Evolutionary conservation across 371 early-diverging fungal genomes (phyloP), one percentile per base, ranked within the genome.

Genomic region (Mortierella sp.): DNA sequence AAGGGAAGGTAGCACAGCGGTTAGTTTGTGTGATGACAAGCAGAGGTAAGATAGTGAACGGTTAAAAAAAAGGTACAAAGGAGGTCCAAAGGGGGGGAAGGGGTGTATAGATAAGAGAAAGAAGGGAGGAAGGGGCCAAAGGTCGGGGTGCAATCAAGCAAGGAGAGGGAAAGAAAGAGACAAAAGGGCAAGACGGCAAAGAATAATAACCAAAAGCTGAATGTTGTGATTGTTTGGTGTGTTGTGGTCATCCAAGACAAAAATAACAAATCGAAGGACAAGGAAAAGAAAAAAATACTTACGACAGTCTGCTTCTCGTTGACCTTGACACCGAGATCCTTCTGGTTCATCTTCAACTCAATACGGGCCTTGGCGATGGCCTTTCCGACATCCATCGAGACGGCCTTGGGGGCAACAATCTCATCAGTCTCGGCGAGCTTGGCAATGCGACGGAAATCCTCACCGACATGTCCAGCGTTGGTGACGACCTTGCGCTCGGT

Each of bases 381-480:
- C 86, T 95, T 95, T 78, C 95, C 95, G 34, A 98, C 96, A 72
- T 93, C 91, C 13, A 95, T 87, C 68, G 94, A 92, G 3, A 99
- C 92, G 77, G 92, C 92, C 74, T 94, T 91, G 26, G 95, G 95
- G 28, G 95, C 92, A 72, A 93, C 89, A 58, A 96, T 96, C 88
- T 97, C 97, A 71, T 96, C 95, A 70, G 96, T 96, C 80, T 96
- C 94, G 83, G 97, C 99, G n/a, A 98, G 81, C 87, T 97, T 97
- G 70, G 97, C 98, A 73, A 95, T 92, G 78, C 93, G 93, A 77
- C 93, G 93, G 87, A 95, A 94, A 76, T 95, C 94, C 48, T 92
- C 91, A 75, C 94, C 94, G 65, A 95, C 94, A 84, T 96, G 95
- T 70, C 92, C 90, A 63, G 92, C 92, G 80, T 95, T 96, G 76